These are phyloP conservation scores for Chimonanthus praecox DNA, from an alignment of 164 flowering plant genomes.

Conservation along the genomic window DNA sequence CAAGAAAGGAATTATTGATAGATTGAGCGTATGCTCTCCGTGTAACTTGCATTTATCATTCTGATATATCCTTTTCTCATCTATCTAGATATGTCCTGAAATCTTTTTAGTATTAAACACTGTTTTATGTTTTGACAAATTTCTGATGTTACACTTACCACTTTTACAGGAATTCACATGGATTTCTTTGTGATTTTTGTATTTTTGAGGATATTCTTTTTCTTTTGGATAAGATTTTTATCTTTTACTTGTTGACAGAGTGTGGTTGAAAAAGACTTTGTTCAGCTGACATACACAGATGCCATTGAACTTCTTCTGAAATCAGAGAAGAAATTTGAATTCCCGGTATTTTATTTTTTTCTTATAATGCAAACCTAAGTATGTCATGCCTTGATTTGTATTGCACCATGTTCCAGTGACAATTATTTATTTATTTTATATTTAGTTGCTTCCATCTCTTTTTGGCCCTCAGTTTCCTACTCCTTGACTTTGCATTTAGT, in stretches of 20 bases:
- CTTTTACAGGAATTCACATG: conserved; percentile 4
- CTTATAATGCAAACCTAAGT: not conserved
- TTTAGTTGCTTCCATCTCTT: not conserved
- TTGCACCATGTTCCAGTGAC: not conserved
- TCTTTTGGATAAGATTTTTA: not conserved
- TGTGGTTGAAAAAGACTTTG: conserved; percentile 80
- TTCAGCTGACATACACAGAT: conserved; percentile 87
- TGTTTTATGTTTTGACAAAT: not conserved
- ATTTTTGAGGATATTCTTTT: not conserved
- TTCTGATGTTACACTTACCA: not conserved
- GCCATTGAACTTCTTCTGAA: conserved; percentile 75
- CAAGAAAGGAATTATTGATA: conserved; percentile 84
- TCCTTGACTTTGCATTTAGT: too few species aligned
- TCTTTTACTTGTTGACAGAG: conserved; percentile 37
- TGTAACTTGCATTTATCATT: conserved; percentile 5
- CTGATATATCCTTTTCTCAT: not conserved
- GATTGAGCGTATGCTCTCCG: conserved; percentile 66
- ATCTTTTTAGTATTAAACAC: not conserved
- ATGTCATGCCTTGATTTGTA: not conserved
- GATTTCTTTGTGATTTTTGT: not conserved
- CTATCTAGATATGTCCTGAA: not conserved
- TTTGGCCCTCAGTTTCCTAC: not conserved
- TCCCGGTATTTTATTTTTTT: conserved; percentile 48
- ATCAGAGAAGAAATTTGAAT: conserved; percentile 84
- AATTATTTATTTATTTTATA: not conserved